A percentile compares a stretch with the other conserved stretches of the same genome.
phyloP scores from a whole-genome alignment of 257 asterid species.

The Solanum habrochaites region DNA sequence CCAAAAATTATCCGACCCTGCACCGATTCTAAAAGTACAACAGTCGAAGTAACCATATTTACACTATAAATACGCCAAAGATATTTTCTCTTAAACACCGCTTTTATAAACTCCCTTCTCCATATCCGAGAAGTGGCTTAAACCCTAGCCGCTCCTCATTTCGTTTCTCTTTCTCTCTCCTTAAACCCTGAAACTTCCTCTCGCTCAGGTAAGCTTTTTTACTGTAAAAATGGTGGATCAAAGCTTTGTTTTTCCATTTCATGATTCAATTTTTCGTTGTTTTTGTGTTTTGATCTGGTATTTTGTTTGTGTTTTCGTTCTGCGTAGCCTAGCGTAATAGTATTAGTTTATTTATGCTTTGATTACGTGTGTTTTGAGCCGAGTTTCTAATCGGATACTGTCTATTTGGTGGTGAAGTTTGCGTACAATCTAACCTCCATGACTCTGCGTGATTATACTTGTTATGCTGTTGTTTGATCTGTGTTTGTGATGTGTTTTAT shows the following conservation, averaged over 20 bases:
- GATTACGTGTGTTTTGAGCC: neutral
- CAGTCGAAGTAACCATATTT: neutral
- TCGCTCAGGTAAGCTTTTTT: neutral
- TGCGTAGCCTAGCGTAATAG: neutral
- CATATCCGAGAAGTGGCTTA: neutral
- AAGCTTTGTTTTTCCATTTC: neutral
- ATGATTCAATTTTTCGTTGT: neutral
- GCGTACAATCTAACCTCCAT: neutral
- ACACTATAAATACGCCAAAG: neutral
- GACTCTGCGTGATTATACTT: neutral
- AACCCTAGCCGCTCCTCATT: neutral
- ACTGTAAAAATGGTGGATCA: neutral
- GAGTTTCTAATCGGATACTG: neutral
- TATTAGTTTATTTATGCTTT: neutral
- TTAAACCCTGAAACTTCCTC: neutral
- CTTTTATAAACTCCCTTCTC: neutral
- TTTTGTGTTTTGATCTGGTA: neutral
- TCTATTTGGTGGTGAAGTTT: neutral
- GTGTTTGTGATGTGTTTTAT: neutral
- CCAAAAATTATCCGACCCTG: neutral
- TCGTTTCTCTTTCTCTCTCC: neutral
- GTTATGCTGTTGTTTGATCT: neutral
- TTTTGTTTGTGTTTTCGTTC: neutral
- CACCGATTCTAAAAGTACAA: neutral
- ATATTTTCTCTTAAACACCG: neutral